Percentiles rank a stretch among this genome's conserved stretches.
phyloP scores from a whole-genome alignment of 306 rosid genomes.

The Elaeagnus macrophylla region DNA sequence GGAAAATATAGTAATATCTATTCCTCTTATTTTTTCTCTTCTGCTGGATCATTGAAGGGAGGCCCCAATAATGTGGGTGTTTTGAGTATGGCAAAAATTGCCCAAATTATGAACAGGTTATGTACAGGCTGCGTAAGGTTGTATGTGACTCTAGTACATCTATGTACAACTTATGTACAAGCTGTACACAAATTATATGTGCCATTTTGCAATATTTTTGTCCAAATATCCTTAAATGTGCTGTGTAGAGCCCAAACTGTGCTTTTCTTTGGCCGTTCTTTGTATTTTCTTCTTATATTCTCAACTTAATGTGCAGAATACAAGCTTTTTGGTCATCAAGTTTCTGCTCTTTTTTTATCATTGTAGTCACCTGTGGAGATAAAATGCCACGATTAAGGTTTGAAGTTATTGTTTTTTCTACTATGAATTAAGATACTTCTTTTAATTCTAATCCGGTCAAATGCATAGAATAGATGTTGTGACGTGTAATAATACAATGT shows the following conservation, averaged over 20 bases:
- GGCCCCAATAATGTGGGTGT: too few species aligned
- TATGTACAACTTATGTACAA: too few species aligned
- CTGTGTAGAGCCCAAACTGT: too few species aligned
- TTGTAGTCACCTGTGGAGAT: slow-evolving; percentile 19
- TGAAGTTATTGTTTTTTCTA: slow-evolving; percentile 9
- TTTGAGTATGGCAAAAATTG: too few species aligned
- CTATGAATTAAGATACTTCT: neutral
- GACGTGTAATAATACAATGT: too few species aligned
- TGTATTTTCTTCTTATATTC: slow-evolving; percentile 7
- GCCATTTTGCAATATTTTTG: too few species aligned
- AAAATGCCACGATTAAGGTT: slow-evolving; percentile 90
- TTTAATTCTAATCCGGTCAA: neutral
- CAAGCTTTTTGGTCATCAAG: slow-evolving; percentile 20
- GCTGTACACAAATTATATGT: too few species aligned
- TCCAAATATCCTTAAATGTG: too few species aligned
- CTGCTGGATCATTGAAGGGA: neutral
- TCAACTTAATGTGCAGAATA: slow-evolving; percentile 32
- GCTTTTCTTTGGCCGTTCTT: neutral
- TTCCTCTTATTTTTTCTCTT: too few species aligned
- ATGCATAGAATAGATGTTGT: neutral
- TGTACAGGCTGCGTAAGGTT: too few species aligned
- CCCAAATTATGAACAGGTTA: too few species aligned
- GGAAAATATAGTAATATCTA: neutral
- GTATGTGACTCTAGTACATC: too few species aligned
- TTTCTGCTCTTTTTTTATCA: slow-evolving; percentile 10